Evolutionary conservation across 805 yeast genomes (phyloP), one percentile per base, ranked within the genome.

Genomic region (Maudiozyma barnettii): DNA sequence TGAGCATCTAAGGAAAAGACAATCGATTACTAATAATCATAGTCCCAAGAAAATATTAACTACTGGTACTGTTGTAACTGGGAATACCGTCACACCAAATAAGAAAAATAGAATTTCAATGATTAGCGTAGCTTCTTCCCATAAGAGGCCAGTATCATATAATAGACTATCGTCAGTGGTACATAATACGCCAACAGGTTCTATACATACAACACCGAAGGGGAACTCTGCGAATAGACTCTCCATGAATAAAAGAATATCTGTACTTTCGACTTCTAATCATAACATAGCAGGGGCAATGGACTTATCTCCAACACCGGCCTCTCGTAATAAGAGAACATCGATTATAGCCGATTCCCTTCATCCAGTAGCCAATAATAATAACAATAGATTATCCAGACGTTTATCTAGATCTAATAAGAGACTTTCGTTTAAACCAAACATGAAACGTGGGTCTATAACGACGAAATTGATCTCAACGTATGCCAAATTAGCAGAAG

Each of bases 381-480:
- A 35, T 35, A 46, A 36, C 42, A 47, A 48, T 31, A 30, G 29
- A 9, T 8, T n/a, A 30, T 20, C 38, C 12, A 54, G 61, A 48
- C 55, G 58, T 35, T 40, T 52, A 2, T 54, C 61, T 19, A 63
- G 66, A 49, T 51, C 62, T 29, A 56, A 59, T 39, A 59, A 63
- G 46, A 65, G 76, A 51, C 59, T 61, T 44, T 71, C 76, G 1
- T 57, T 68, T 56, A 50, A 67, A 48, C 69, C 66, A 37, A 66
- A 58, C 35, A 67, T 70, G 50, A 77, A 82, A 58, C 74, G 90
- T 56, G 82, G 82, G 51, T 82, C 90, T 0, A 78, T 84, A 40
- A 83, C 91, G 0, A 71, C 86, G 39, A 83, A 81, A 57, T 63
- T 84, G 51, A 73, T 84, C 49, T 76, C 88, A 1, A 79, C 88